A percentile compares a stretch with the other conserved stretches of the same genome.
Evolutionary conservation across 306 rosid species (phyloP).

Genomic region (Gynostemma pentaphyllum): DNA sequence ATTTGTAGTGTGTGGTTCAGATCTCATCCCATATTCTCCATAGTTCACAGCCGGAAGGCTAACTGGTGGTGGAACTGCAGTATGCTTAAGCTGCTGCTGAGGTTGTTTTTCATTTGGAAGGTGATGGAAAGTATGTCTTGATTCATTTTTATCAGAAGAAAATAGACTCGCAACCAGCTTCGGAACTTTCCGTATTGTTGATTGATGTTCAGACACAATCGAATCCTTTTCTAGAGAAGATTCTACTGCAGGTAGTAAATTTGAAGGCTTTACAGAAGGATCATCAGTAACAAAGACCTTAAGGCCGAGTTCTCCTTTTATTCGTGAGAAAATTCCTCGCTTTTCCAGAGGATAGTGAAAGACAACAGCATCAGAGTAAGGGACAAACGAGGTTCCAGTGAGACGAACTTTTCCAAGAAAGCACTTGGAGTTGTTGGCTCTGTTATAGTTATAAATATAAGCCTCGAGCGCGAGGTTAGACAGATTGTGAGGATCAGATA

Average conservation of each 20-base stretch:
- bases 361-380: slow-evolving; percentile 66
- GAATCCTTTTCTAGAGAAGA: slow-evolving; percentile 17
- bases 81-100: slow-evolving; percentile 23
- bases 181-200: slow-evolving; percentile 14
- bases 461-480: slow-evolving; percentile 57
- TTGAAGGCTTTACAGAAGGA: slow-evolving; percentile 51
- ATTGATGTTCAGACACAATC: slow-evolving; percentile 19
- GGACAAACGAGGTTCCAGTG: slow-evolving; percentile 74
- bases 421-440: slow-evolving; percentile 25
- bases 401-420: slow-evolving; percentile 64
- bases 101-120: slow-evolving; percentile 35
- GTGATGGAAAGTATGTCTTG: slow-evolving; percentile 44
- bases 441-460: slow-evolving; percentile 29
- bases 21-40: slow-evolving; percentile 52
- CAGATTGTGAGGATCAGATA: slow-evolving; percentile 53
- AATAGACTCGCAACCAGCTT: slow-evolving; percentile 20
- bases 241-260: slow-evolving; percentile 66
- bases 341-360: slow-evolving; percentile 83
- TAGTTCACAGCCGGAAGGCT: slow-evolving; percentile 25
- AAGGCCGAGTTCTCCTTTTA: slow-evolving; percentile 86
- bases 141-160: slow-evolving; percentile 33
- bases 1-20: slow-evolving; percentile 34
- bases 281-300: slow-evolving; percentile 72
- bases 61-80: slow-evolving; percentile 13
- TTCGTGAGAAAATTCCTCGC: slow-evolving; percentile 37